These are phyloP conservation scores for Colletotrichum scovillei DNA, from an alignment of 2,329 filamentous ascomycete genomes.

Conservation along the genomic window DNA sequence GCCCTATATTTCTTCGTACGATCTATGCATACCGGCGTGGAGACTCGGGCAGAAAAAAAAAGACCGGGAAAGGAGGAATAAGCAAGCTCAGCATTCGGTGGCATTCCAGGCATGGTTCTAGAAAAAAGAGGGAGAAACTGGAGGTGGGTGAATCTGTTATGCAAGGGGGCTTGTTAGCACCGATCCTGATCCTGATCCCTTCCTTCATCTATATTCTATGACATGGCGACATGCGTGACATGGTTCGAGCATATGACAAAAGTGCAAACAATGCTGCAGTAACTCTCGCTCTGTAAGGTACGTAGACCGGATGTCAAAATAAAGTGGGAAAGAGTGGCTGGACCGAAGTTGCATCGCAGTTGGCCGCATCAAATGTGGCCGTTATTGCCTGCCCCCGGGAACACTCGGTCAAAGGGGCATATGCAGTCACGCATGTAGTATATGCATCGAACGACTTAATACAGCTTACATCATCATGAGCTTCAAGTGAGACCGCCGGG, in stretches of 20 bases:
- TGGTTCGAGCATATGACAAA: not conserved
- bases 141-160: not conserved
- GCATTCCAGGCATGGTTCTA: not conserved
- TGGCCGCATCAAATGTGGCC: not conserved
- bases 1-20: constrained; percentile 18
- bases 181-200: not conserved
- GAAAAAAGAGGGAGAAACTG: not conserved
- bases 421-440: too few relatives aligned
- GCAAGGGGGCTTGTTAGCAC: not conserved
- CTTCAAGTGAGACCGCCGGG: too few relatives aligned
- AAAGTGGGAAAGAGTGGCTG: not conserved
- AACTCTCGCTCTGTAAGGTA: not conserved
- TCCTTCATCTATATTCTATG: too few relatives aligned
- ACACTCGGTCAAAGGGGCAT: not conserved
- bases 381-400: not conserved
- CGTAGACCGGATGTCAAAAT: constrained; percentile 3
- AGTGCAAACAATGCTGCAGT: not conserved
- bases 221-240: not conserved
- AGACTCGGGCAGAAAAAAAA: not conserved
- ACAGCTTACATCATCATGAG: too few relatives aligned
- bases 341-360: not conserved
- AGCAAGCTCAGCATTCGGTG: not conserved
- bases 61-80: not conserved
- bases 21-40: constrained; percentile 20
- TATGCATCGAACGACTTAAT: too few relatives aligned